Percentiles rank a stretch among this genome's conserved stretches.
Evolutionary conservation across 139 green algal genomes (phyloP).

Genomic region (Zygnema cylindricum): DNA sequence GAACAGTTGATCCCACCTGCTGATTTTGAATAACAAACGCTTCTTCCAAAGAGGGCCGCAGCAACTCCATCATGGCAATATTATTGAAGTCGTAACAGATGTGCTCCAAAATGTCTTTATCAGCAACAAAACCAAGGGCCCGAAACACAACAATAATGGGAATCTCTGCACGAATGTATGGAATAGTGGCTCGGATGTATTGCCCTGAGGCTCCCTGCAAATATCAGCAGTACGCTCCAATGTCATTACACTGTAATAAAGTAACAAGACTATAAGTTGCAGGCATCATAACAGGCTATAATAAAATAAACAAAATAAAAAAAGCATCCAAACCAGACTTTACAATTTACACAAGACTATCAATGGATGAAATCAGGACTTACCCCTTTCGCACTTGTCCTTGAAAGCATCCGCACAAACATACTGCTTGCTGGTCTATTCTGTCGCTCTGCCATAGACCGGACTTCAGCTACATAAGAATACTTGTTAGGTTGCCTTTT

Average conservation of each 20-base stretch:
- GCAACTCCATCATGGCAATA: constrained; percentile 91
- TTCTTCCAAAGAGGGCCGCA: constrained; percentile 94
- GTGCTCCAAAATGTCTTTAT: constrained; percentile 76
- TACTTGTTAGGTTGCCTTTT: constrained; percentile 96
- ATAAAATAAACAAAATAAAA: no score
- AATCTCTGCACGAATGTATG: constrained; percentile 70
- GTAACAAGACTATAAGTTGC: no score
- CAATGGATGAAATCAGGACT: not conserved
- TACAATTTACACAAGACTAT: no score
- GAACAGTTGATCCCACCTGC: constrained; percentile 27
- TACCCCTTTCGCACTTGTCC: constrained; percentile 2
- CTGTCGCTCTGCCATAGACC: constrained; percentile 84
- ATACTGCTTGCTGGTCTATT: constrained; percentile 81
- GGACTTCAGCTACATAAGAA: constrained; percentile 77
- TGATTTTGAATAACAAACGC: constrained; percentile 87
- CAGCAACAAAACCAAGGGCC: constrained; percentile 69
- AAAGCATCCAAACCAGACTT: no score
- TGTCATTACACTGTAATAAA: no score
- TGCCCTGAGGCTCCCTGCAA: constrained; percentile 51
- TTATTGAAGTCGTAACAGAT: constrained; percentile 76
- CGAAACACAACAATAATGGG: constrained; percentile 72
- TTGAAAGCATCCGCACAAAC: constrained; percentile 82
- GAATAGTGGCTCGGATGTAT: constrained; percentile 64
- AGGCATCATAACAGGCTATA: no score
- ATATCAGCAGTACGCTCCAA: not conserved